These are phyloP conservation scores for Eimeria acervulina DNA, from an alignment of 169 alveolate species.

Conservation along the genomic window DNA sequence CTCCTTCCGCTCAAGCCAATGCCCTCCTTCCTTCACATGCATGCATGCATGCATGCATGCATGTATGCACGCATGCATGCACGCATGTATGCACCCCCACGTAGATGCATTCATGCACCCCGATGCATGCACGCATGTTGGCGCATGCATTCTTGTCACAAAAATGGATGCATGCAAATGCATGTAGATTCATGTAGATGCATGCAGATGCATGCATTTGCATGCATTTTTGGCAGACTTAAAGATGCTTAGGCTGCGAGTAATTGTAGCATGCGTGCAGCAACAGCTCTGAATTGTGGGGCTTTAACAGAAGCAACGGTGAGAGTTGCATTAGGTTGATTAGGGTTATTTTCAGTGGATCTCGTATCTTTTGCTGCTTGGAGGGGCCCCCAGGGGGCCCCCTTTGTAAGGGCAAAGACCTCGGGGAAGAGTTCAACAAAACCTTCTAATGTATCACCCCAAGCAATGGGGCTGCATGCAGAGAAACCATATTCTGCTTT, in stretches of 20 bases:
- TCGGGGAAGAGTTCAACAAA: slow-evolving; percentile 58
- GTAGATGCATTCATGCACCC: too few species aligned
- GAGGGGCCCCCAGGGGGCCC: background rate
- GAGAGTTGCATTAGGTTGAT: background rate
- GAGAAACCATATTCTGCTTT: slow-evolving; percentile 38
- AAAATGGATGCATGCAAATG: too few species aligned
- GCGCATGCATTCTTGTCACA: too few species aligned
- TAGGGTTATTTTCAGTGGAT: background rate
- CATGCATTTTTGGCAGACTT: too few species aligned
- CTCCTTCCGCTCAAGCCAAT: too few species aligned
- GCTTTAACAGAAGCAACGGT: background rate
- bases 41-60: background rate
- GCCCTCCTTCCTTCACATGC: too few species aligned
- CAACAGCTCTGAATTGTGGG: slow-evolving; percentile 46
- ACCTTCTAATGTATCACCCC: background rate
- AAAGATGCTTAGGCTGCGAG: background rate
- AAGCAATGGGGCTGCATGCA: background rate
- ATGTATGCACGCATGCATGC: background rate
- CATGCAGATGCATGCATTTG: too few species aligned
- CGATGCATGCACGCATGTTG: too few species aligned
- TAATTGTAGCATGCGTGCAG: slow-evolving; percentile 44
- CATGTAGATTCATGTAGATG: too few species aligned
- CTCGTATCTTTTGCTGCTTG: background rate
- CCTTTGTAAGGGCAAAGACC: background rate
- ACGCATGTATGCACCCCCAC: background rate